Base-by-base conservation (phyloP, 2,329 filamentous ascomycete species). In the Paecilomyces variotii region DNA sequence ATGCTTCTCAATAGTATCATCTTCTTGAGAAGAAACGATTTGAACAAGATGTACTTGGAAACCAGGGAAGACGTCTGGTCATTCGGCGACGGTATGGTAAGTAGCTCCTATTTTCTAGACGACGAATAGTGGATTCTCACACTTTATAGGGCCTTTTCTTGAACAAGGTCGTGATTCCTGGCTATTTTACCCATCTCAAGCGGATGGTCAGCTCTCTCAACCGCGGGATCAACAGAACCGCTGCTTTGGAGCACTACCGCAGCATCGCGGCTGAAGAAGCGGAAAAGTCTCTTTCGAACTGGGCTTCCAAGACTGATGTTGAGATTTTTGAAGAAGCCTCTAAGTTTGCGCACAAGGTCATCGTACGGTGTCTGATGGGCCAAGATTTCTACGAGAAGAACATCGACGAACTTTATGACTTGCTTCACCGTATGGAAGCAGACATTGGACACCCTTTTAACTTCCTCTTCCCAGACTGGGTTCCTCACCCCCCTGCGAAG, bases 301-400 rank as follows among this genome's bases (percentile, higher is more conserved):
- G 60, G 60, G 51, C 56, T 5, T 32, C 53, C 12, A 52, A 55
- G 12, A 50, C 56, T 14, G 60, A 63, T 5, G 45, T 63, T 7
- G 34, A 55, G 34, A 60, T 63, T 28, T 63, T 63, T 49, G 58
- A 62, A 50, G 55, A 59, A 27, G 56, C 60, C n/a, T 63, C 61
- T 6, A 56, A 60, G 27, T 56, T 63, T n/a, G 60, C 61, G 26
- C 61, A 63, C 56, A 57, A 55, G 49, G 60, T 60, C 19, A 63
- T 63, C 32, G 61, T 63, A 4, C 57, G 56, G 51, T 62, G 60
- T 49, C 56, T 63, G 50, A 61, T 63, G 61, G 61, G 61, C 5
- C 60, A 60, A 24, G 61, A 63, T 35, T 63, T 63, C 50, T 63
- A 62, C 53, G 57, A 60, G 26, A 52, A 62, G 49, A 52, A 52